Base-by-base conservation (phyloP, 1,284 basidiomycete genomes). In the Fomitopsis pinicola region DNA sequence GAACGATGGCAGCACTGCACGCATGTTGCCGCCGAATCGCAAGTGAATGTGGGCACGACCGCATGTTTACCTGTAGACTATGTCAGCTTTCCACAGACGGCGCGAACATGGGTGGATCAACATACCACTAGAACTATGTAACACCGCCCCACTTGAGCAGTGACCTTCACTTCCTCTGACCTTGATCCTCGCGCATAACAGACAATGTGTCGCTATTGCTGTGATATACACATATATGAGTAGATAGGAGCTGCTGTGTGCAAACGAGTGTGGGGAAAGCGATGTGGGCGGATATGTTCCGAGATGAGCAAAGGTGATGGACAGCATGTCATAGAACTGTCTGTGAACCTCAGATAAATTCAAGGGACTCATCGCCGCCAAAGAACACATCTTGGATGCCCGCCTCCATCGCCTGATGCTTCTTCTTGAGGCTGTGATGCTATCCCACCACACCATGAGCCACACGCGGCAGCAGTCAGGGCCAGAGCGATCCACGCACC, bases 401-500 rank as follows among this genome's bases (percentile, higher is more conserved):
- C 14, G 56, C 57, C 48, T 61, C 62, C 12, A 44, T 52, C 3
- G 57, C 46, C 5, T 36, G 42, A 15, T 66, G 50, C 9, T 66
- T 44, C 48, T 63, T 59, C 57, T 64, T 68, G 30, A 66, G 42
- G 15, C 58, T 64, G 48, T 67, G 50, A 57, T 68, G 67, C 67
- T 68, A 22, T 15, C 19, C 35, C 53, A 28, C 10, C 33, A 53
- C 38, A 10, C 38, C 38, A 8, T 38, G n/a, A 36, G 44, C n/a
- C 22, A 15, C 36, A n/a, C 30, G 30, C 30, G 22, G 15, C 17
- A 53, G 14, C 17, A 22, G 22, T 3, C 28, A 54, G 10, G 22
- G 12, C 3, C 38, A 5, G 12, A 14, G 19, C 5, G 12, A 22
- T 6, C n/a, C 42, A 42, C 64, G 30, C 53, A 68, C 68, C 62